These are phyloP conservation scores for Pseudovirgaria hyperparasitica DNA, from an alignment of 2,329 filamentous ascomycete genomes.

Conservation along the genomic window DNA sequence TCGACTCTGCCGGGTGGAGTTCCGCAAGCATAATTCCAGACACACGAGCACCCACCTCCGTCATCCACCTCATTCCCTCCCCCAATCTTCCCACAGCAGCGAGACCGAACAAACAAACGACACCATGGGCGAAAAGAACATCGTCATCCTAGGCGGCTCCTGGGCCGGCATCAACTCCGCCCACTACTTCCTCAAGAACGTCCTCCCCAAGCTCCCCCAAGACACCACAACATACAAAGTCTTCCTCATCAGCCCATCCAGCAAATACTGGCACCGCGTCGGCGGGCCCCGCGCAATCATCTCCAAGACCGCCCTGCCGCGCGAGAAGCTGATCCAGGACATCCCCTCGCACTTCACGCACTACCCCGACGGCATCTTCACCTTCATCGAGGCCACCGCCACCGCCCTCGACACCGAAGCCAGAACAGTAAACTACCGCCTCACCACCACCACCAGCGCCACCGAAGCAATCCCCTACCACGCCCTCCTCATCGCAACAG, in stretches of 20 bases:
- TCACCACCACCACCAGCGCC: constrained; percentile 14
- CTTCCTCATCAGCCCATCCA: constrained; percentile 40
- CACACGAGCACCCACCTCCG: too few relatives aligned
- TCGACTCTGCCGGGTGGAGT: too few relatives aligned
- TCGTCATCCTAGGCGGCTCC: constrained; percentile 21
- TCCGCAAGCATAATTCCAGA: too few relatives aligned
- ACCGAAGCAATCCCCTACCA: constrained; percentile 32
- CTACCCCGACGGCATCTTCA: constrained; percentile 34
- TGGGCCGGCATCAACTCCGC: constrained; percentile 15
- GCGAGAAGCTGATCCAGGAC: constrained; percentile 36
- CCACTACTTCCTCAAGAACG: constrained; percentile 24
- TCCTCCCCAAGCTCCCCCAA: constrained; percentile 18
- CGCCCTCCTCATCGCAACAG: constrained; percentile 44
- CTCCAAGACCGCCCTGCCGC: constrained; percentile 33
- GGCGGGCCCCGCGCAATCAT: constrained; percentile 41
- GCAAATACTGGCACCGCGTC: constrained; percentile 40
- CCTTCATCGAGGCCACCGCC: constrained; percentile 38
- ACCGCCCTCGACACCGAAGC: constrained; percentile 31
- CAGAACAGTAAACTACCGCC: constrained; percentile 26
- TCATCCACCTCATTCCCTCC: too few relatives aligned
- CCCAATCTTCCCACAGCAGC: too few relatives aligned
- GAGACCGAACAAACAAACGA: too few relatives aligned
- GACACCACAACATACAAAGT: constrained; percentile 35
- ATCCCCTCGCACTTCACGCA: constrained; percentile 38
- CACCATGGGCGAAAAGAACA: constrained; percentile 22